Percentiles rank a stretch among this genome's conserved stretches.
These are phyloP conservation scores for Aspergillus affinis DNA, from an alignment of 495 filamentous ascomycete genomes.

Conservation along the genomic window DNA sequence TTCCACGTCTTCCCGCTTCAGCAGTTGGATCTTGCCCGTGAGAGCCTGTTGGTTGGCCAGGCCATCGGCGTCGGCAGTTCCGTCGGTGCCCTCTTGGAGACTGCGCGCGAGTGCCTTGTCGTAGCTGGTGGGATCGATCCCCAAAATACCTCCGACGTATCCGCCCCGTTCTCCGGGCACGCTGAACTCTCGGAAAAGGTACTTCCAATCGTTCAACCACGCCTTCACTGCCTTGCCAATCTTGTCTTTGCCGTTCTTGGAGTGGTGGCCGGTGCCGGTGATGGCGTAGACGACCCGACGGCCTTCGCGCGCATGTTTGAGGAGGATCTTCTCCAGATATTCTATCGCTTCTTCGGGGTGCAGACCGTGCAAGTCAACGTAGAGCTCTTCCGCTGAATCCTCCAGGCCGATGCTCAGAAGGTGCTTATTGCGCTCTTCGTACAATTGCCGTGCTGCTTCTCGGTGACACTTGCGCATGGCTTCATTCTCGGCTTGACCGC, in stretches of 20 bases:
- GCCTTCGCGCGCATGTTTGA: slow-evolving; percentile 70
- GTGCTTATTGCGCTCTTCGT: slow-evolving; percentile 91
- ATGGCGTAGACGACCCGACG: slow-evolving; percentile 87
- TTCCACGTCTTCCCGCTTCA: slow-evolving; percentile 47
- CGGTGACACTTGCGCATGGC: slow-evolving; percentile 97
- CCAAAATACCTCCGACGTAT: slow-evolving; percentile 89
- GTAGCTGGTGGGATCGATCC: slow-evolving; percentile 87
- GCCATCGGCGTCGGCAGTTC: slow-evolving; percentile 22
- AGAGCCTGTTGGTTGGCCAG: slow-evolving; percentile 24
- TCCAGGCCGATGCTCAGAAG: slow-evolving; percentile 39
- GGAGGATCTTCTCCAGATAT: slow-evolving; percentile 83
- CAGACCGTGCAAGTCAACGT: slow-evolving; percentile 92
- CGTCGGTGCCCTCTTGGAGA: slow-evolving; percentile 26
- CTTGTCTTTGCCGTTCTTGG: slow-evolving; percentile 98
- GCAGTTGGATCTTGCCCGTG: slow-evolving; percentile 49
- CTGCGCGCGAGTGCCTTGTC: slow-evolving; percentile 59
- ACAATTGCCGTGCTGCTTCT: slow-evolving; percentile 86
- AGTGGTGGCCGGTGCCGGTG: slow-evolving; percentile 95
- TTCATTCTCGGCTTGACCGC: slow-evolving; percentile 94
- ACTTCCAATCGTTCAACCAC: slow-evolving; percentile 94
- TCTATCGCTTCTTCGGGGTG: slow-evolving; percentile 97
- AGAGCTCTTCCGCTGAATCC: slow-evolving; percentile 66
- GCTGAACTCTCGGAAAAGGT: slow-evolving; percentile 93
- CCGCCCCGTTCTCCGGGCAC: slow-evolving; percentile 80
- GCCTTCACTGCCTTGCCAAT: slow-evolving; percentile 88